These are phyloP conservation scores for Curvularia sp. DNA, from an alignment of 2,329 filamentous ascomycete species.

Conservation along the genomic window DNA sequence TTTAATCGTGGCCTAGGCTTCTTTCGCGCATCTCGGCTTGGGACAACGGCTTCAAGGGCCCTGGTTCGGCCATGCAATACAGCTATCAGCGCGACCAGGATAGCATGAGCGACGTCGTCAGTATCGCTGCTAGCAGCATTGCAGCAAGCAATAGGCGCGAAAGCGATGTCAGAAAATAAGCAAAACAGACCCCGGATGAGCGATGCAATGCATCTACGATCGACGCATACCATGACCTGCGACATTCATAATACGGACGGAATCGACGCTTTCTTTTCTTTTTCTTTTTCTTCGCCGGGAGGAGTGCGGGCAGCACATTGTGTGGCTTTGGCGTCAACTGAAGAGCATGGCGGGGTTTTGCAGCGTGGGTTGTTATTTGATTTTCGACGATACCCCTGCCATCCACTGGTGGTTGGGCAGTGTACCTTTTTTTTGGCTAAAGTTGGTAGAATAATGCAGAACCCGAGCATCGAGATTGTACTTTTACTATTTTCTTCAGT, in stretches of 20 bases:
- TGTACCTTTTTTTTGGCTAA: constrained; percentile 9
- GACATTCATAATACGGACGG: constrained; percentile 7
- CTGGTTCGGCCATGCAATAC: constrained; percentile 26
- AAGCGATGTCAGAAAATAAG: constrained; percentile 13
- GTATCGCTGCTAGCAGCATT: constrained; percentile 18
- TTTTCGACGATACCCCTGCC: constrained; percentile 21
- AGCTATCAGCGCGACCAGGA: constrained; percentile 34
- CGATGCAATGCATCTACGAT: not conserved
- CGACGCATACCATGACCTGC: not conserved
- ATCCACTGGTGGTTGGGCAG: constrained; percentile 19
- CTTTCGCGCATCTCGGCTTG: constrained; percentile 45
- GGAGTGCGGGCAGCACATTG: constrained; percentile 1
- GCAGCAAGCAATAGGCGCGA: constrained; percentile 19
- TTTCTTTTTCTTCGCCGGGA: not conserved
- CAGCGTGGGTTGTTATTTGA: constrained; percentile 2
- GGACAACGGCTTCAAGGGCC: constrained; percentile 45
- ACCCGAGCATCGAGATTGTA: not conserved
- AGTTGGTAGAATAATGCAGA: constrained; percentile 2
- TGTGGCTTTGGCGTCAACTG: constrained; percentile 8
- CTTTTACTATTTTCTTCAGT: not conserved
- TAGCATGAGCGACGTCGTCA: constrained; percentile 29
- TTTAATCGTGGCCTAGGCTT: constrained; percentile 41
- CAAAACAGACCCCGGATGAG: not conserved
- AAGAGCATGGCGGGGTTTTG: constrained; percentile 2
- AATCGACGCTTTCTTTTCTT: not conserved